Evolutionary conservation across 306 rosid species (phyloP), one percentile per base, ranked within the genome.

Genomic region (Medicago lupulina): DNA sequence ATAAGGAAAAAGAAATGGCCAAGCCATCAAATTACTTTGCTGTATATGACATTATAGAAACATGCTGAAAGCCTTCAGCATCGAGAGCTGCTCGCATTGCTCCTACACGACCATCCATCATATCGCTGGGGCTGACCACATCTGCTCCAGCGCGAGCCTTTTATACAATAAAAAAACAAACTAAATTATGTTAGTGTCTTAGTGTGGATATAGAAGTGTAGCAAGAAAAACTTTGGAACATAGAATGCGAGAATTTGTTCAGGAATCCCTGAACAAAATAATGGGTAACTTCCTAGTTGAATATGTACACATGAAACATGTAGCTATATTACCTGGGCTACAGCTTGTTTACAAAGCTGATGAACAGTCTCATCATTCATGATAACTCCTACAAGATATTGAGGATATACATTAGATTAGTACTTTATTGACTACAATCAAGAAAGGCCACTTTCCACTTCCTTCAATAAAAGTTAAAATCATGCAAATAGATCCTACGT

Each of bases 71-170:
- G 73, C 99, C 99, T 83, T 92, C 98, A 67, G 97, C 93, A 87
- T 95, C 98, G 17, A 92, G 97, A 84, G 96, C 98, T 43, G 83
- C 81, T 53, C 98, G 87, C 79, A 95, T 69, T 59, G 99, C 98
- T 80, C 99, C 99, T 9, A 92, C 92, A 43, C 97, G 89, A 44
- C 98, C 97, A 60, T 95, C 97, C 98, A 95, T 95, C 99, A 95
- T 95, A 83, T 95, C 99, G 76, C 98, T 92, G 4, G 99, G 99
- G 84, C 99, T 92, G 80, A 95, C 91, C 53, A 95, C 93, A 79
- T 95, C 97, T 70, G 97, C 99, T 86, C 98, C 98, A 79, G 99
- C 97, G 71, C 89, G 92, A 50, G 99, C 98, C 98, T 90, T 74
- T 79, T 39, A 31, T 68, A 47, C 28, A 78, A 3, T 50, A 83